phyloP scores from a whole-genome alignment of 2,329 filamentous ascomycete genomes.

The Ophiocordyceps robertsii region DNA sequence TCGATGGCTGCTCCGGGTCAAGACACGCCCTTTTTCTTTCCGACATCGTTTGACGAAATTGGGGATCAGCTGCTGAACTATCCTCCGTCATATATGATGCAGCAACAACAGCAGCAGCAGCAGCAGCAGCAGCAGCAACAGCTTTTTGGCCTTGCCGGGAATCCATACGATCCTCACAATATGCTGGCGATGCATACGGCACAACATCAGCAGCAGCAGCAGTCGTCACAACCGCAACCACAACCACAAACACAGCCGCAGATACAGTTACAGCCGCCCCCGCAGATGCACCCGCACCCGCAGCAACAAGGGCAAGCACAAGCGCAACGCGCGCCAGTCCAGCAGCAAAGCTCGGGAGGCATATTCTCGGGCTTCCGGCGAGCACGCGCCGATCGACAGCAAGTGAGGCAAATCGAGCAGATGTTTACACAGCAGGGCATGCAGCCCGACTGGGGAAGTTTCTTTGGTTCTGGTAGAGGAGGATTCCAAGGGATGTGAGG shows the following conservation, averaged over 20 bases:
- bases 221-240: constrained; percentile 15
- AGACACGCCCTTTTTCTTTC: constrained; percentile 35
- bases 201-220: constrained; percentile 8
- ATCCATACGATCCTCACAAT: constrained; percentile 29
- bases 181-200: constrained; percentile 25
- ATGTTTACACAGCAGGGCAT: constrained; percentile 34
- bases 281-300: constrained; percentile 5
- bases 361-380: constrained; percentile 12
- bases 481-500: constrained; percentile 29
- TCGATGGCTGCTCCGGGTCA: constrained; percentile 18
- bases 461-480: constrained; percentile 29
- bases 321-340: background rate
- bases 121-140: constrained; percentile 27
- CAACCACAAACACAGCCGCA: constrained; percentile 9
- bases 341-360: constrained; percentile 14
- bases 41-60: constrained; percentile 46
- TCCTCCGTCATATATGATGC: constrained; percentile 58
- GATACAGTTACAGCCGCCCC: constrained; percentile 5
- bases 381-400: constrained; percentile 12
- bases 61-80: constrained; percentile 62
- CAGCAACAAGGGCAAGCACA: constrained; percentile 13
- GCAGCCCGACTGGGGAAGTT: constrained; percentile 31
- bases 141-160: constrained; percentile 26
- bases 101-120: constrained; percentile 26
- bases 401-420: constrained; percentile 31